phyloP scores from a whole-genome alignment of 306 rosid genomes.

The Dalbergia cultrata region DNA sequence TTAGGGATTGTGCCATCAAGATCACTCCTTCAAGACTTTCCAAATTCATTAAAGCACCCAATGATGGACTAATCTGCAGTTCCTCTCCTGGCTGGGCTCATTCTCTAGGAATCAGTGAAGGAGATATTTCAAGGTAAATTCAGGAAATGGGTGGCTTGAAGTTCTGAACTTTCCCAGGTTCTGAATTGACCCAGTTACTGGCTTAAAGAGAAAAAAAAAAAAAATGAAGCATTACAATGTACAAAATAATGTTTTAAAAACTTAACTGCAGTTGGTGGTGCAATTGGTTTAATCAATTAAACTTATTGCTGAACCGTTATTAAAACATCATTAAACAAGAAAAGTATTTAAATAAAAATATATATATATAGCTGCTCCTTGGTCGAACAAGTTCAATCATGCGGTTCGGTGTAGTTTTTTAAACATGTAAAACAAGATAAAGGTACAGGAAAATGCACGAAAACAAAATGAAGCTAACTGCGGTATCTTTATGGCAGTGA shows the following conservation, averaged over 20 bases:
- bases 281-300: background rate
- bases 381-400: background rate
- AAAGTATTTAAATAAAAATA: background rate
- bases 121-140: too few relatives aligned
- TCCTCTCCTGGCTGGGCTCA: too few relatives aligned
- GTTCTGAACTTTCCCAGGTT: slow-evolving; percentile 13
- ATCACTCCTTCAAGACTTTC: too few relatives aligned
- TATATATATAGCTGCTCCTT: background rate
- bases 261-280: background rate
- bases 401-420: background rate
- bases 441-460: background rate
- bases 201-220: background rate
- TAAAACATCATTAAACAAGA: background rate
- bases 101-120: too few relatives aligned
- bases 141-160: slow-evolving; percentile 24
- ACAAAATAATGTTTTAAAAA: background rate
- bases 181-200: background rate
- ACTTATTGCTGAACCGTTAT: background rate
- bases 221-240: background rate
- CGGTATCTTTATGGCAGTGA: slow-evolving; percentile 68
- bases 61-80: too few relatives aligned
- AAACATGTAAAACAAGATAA: background rate
- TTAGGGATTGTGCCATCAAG: too few relatives aligned
- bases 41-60: too few relatives aligned
- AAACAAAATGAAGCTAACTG: slow-evolving; percentile 57